These are phyloP conservation scores for Alternaria atra DNA, from an alignment of 2,329 filamentous ascomycete genomes.

Conservation along the genomic window DNA sequence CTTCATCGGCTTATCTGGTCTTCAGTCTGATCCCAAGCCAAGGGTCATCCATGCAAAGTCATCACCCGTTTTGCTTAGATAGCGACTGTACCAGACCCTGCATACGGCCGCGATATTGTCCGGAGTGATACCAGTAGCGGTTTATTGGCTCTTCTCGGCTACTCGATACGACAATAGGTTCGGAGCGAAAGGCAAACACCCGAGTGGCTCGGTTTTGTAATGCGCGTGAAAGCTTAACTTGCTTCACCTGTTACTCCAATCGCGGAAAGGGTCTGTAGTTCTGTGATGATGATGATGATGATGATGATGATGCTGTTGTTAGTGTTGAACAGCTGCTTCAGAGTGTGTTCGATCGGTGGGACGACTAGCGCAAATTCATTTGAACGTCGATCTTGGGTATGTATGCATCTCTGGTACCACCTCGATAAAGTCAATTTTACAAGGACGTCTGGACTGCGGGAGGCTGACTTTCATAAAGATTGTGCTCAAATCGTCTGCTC, in stretches of 20 bases:
- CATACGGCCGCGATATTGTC: constrained; percentile 1
- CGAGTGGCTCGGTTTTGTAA: neutral
- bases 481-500: neutral
- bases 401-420: neutral
- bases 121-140: neutral
- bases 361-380: neutral
- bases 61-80: neutral
- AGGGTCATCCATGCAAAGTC: neutral
- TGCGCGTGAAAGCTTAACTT: neutral
- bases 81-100: neutral
- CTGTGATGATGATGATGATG: neutral
- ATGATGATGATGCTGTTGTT: neutral
- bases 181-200: neutral
- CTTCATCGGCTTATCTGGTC: neutral
- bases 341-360: neutral
- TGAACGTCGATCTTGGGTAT: constrained; percentile 2
- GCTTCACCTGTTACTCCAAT: neutral
- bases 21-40: neutral
- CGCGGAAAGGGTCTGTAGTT: neutral
- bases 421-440: neutral
- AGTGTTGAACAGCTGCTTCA: neutral
- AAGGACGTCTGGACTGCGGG: neutral
- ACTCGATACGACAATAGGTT: neutral
- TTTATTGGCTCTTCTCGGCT: neutral
- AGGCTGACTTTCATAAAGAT: neutral